These are phyloP conservation scores for Apiospora marii DNA, from an alignment of 2,329 filamentous ascomycete species.

Conservation along the genomic window DNA sequence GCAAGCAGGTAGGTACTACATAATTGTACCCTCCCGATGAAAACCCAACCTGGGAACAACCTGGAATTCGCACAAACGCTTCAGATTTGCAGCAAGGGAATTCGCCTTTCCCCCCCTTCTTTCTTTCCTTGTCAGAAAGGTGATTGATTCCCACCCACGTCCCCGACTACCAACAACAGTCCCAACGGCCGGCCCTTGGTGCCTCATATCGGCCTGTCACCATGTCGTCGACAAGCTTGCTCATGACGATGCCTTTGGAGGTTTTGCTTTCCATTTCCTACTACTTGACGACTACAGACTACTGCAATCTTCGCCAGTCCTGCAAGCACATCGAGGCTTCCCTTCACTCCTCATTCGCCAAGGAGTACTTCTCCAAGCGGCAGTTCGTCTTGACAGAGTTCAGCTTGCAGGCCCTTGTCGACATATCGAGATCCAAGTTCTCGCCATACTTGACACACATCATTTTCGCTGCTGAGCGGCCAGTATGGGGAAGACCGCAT, in stretches of 20 bases:
- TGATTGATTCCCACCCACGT: neutral
- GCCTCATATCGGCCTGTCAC: neutral
- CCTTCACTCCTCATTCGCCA: slow-evolving; percentile 63
- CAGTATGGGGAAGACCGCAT: neutral
- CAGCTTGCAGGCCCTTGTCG: slow-evolving; percentile 57
- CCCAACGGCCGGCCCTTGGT: neutral
- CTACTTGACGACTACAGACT: slow-evolving; percentile 62
- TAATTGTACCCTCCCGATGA: no score
- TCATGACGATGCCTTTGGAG: slow-evolving; percentile 62
- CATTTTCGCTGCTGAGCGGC: slow-evolving; percentile 55
- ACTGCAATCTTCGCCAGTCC: slow-evolving; percentile 60
- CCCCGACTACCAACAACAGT: neutral
- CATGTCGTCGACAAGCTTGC: slow-evolving; percentile 25
- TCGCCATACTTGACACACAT: slow-evolving; percentile 51
- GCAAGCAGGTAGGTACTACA: no score
- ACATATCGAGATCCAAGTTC: slow-evolving; percentile 57
- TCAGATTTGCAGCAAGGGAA: no score
- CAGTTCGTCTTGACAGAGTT: slow-evolving; percentile 69
- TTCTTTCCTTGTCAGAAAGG: no score
- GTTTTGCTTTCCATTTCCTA: slow-evolving; percentile 63
- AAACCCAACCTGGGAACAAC: no score
- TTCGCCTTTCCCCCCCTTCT: no score
- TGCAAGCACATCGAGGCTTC: slow-evolving; percentile 62
- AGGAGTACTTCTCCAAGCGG: slow-evolving; percentile 70
- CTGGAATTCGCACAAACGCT: no score